Evolutionary conservation across 129 eudicot genomes (phyloP).

Genomic region (Oenanthe sinensis): DNA sequence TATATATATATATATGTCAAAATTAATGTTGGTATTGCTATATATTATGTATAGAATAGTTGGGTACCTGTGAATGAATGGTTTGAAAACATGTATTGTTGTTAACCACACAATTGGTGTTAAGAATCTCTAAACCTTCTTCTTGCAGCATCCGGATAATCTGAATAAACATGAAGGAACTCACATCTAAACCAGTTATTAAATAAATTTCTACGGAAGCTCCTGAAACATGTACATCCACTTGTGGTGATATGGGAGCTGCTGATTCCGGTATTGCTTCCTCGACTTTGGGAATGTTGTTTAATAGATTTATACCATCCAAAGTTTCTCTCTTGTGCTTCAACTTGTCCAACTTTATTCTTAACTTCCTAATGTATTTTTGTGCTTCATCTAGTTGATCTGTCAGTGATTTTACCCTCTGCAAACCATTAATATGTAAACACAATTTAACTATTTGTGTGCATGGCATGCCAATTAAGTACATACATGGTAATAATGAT

Average conservation of each 20-base stretch:
- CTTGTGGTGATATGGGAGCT: constrained; percentile 14
- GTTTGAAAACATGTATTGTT: constrained; percentile 46
- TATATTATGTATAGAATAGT: not conserved
- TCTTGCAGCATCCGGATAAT: constrained; percentile 49
- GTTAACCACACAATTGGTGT: constrained; percentile 41
- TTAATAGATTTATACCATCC: not conserved
- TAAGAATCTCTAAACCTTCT: constrained; percentile 58
- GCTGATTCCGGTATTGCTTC: constrained; percentile 12
- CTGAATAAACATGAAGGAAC: constrained; percentile 39
- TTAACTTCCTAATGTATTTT: constrained; percentile 56
- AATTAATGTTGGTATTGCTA: no score
- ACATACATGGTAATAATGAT: no score
- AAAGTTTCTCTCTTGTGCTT: constrained; percentile 40
- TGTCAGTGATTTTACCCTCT: constrained; percentile 51
- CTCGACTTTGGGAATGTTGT: not conserved
- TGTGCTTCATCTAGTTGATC: constrained; percentile 75
- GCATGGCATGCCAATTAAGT: not conserved
- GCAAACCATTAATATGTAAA: not conserved
- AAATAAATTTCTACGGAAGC: constrained; percentile 46
- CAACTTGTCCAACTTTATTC: constrained; percentile 53
- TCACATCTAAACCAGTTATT: constrained; percentile 47
- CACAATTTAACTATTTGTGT: not conserved
- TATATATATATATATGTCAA: no score
- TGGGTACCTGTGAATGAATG: constrained; percentile 68
- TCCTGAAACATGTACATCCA: constrained; percentile 42